phyloP scores from a whole-genome alignment of 2,329 filamentous ascomycete genomes.

The Aspergillus costaricaensis region DNA sequence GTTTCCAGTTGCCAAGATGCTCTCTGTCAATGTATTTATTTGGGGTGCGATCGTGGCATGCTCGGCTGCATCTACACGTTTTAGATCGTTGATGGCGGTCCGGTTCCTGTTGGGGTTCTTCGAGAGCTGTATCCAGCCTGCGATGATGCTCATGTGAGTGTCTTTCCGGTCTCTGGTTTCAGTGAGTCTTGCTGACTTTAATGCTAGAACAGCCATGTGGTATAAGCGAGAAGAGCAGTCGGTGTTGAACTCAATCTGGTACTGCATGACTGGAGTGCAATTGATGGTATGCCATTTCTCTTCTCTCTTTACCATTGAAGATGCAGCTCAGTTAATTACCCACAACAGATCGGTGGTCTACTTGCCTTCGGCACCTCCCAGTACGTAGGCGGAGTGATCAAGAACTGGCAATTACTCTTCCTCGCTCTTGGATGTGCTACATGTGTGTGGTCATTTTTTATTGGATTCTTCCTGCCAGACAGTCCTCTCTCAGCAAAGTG shows the following conservation, averaged over 20 bases:
- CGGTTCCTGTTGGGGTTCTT: conserved; percentile 16
- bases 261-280: conserved; percentile 69
- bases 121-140: conserved; percentile 5
- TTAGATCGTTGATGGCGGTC: conserved; percentile 10
- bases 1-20: conserved; percentile 52
- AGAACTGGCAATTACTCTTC: conserved; percentile 67
- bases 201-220: conserved; percentile 60
- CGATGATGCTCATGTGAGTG: conserved; percentile 52
- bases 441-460: conserved; percentile 46
- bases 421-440: conserved; percentile 59
- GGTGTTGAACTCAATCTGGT: conserved; percentile 65
- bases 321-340: no score
- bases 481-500: conserved; percentile 68
- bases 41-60: conserved; percentile 53
- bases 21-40: conserved; percentile 51
- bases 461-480: conserved; percentile 62
- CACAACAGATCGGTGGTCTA: conserved; percentile 60
- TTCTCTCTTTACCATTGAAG: no score
- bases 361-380: conserved; percentile 55
- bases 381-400: conserved; percentile 53
- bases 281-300: conserved; percentile 50
- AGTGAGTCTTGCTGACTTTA: conserved; percentile 18
- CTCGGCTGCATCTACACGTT: conserved; percentile 52
- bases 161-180: neutral
- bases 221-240: conserved; percentile 68